Evolutionary conservation across 2,329 filamentous ascomycete genomes (phyloP).

Genomic region (Graphilbum fragrans): DNA sequence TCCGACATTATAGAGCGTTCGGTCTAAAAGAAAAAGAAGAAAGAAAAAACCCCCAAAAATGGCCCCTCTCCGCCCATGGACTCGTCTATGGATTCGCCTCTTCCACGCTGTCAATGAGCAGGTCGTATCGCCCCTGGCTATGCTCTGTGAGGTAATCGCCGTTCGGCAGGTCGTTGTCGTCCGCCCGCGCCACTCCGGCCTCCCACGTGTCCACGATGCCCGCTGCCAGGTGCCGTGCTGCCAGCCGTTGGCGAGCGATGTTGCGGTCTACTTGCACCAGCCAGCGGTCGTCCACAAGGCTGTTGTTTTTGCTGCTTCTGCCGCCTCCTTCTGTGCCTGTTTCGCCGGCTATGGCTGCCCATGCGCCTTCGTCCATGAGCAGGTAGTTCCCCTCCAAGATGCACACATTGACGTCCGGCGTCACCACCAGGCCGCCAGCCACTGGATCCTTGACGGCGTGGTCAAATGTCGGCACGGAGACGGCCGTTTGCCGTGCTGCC

Average conservation of each 20-base stretch:
- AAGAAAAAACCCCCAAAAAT: not conserved
- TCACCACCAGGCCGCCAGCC: conserved; percentile 8
- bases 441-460: conserved; percentile 14
- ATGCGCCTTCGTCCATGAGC: conserved; percentile 17
- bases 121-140: conserved; percentile 15
- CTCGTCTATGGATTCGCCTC: conserved; percentile 1
- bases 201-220: conserved; percentile 27
- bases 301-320: conserved; percentile 14
- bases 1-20: too few relatives aligned
- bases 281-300: conserved; percentile 25
- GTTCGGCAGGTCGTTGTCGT: conserved; percentile 25
- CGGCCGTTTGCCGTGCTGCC: not conserved
- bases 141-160: conserved; percentile 12
- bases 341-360: conserved; percentile 9
- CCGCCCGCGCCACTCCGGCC: conserved; percentile 20
- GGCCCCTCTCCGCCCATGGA: too few relatives aligned
- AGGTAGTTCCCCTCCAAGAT: conserved; percentile 17
- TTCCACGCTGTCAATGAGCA: conserved; percentile 16
- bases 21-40: not conserved
- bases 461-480: conserved; percentile 13
- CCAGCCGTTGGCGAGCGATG: conserved; percentile 23
- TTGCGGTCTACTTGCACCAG: conserved; percentile 25
- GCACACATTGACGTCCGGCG: conserved; percentile 6
- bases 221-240: conserved; percentile 22
- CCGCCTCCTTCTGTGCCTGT: too few relatives aligned